Conservation (phyloP, 2,329 filamentous ascomycete species). For the Teratosphaeriaceae sp. region DNA sequence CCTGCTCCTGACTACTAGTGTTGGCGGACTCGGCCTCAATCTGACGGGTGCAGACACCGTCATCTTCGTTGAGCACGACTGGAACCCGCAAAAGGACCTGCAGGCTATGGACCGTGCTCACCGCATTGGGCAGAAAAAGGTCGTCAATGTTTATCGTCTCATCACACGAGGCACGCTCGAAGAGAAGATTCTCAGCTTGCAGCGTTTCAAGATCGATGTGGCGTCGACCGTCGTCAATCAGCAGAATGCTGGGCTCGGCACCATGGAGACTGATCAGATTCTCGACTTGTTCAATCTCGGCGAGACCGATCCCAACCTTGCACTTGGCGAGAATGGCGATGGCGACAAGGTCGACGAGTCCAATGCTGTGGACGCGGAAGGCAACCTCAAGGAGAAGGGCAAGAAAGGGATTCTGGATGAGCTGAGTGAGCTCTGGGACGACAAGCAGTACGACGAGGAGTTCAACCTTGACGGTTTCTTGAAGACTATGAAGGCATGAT, state of each 20-base stretch:
- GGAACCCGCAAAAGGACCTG: constrained; percentile 97
- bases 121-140: constrained; percentile 97
- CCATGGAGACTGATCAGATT: constrained; percentile 98
- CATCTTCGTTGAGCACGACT: constrained; percentile 93
- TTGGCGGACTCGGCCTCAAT: constrained; percentile 95
- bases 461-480: constrained; percentile 94
- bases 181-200: constrained; percentile 94
- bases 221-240: constrained; percentile 98
- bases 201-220: constrained; percentile 98
- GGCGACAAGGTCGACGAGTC: constrained; percentile 66
- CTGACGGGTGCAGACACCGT: constrained; percentile 93
- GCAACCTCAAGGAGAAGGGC: constrained; percentile 86
- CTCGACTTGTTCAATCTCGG: constrained; percentile 92
- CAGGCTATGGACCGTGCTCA: constrained; percentile 99
- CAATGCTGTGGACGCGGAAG: constrained; percentile 71
- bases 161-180: constrained; percentile 98
- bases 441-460: constrained; percentile 95
- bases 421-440: constrained; percentile 92
- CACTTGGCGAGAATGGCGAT: constrained; percentile 17
- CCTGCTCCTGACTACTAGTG: constrained; percentile 84
- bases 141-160: constrained; percentile 93
- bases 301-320: constrained; percentile 51
- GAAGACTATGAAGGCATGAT: constrained; percentile 70
- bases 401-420: constrained; percentile 97
- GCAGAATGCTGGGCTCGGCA: constrained; percentile 87